Evolutionary conservation across 176 grass and related monocot species (phyloP), one percentile per base, ranked within the genome.

Genomic region (Thalia dealbata): DNA sequence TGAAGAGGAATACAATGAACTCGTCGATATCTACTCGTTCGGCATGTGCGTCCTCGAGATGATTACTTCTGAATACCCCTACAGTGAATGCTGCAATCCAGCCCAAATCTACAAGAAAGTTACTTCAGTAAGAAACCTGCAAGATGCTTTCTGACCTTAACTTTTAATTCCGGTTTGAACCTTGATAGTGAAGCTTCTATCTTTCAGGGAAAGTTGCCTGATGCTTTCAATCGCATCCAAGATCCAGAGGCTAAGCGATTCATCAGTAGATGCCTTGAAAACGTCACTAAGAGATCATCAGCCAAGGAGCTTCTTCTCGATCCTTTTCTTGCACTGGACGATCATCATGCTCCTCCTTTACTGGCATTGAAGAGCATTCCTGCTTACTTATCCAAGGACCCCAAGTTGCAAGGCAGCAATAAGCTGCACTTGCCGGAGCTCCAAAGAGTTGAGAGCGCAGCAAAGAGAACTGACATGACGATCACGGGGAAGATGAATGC

Each of bases 81-180:
- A 99, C 67, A 65, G 76, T 58, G 95, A 99, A 75, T 99, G 95
- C 74, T 75, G 59, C 21, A 99, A 99, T 77, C 90, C 95, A 0
- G 95, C 95, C 5, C 95, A 99, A 81, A 99, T 99, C 58, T 99
- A 99, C 83, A 99, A 90, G 83, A 99, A 99, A 81, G 95, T 99
- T 72, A 86, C 87, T 64, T 75, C 85, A 12, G 85, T 87, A 61
- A 44, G 84, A 29, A n/a, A 67, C 61, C 2, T 69, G 6, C 50
- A 7, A 1, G 43, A 58, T n/a, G 54, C 7, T 4, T 14, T 64
- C 14, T 14, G 11, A 14, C 4, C 25, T 15, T 3, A 28, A 12
- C 15, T 15, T 6, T 27, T 64, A 14, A 19, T 29, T 64, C 26
- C 6, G 3, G 27, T 10, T 52, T 12, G 14, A 51, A 52, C 21